These are phyloP conservation scores for Calocybe gangraenosa DNA, from an alignment of 768 basidiomycete species.

Conservation along the genomic window DNA sequence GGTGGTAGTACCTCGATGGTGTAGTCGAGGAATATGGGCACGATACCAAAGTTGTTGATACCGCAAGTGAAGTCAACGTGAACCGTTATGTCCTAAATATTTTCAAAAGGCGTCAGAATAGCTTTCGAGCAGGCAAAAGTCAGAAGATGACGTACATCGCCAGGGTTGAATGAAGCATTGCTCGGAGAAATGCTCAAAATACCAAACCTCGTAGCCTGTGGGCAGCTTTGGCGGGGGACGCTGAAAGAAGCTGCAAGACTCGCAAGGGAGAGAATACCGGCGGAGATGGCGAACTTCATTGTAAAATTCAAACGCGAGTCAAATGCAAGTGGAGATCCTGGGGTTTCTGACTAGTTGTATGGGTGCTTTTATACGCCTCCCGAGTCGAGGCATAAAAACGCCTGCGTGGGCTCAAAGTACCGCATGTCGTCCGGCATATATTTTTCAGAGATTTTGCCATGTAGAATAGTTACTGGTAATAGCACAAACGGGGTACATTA, in stretches of 20 bases:
- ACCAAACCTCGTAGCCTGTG: constrained; percentile 11
- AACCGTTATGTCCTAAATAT: constrained; percentile 4
- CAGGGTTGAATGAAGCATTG: constrained; percentile 6
- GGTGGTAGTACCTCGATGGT: constrained; percentile 2
- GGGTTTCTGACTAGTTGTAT: no score
- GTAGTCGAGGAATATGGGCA: constrained; percentile 12
- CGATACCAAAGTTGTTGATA: constrained; percentile 6
- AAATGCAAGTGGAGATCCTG: no score
- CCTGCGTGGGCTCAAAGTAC: no score
- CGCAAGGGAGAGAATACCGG: constrained; percentile 10
- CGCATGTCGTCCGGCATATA: no score
- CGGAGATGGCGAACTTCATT: constrained; percentile 13
- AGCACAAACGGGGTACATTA: no score
- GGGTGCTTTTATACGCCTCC: no score
- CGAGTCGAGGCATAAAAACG: no score
- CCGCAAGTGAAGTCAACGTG: constrained; percentile 7
- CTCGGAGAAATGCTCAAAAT: constrained; percentile 5
- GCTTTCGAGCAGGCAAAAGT: no score
- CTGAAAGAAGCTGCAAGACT: constrained; percentile 5
- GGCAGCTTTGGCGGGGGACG: constrained; percentile 5
- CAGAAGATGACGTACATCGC: constrained; percentile 8
- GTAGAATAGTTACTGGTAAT: no score
- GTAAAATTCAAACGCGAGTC: no score
- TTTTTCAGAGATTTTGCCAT: no score
- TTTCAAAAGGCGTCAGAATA: neutral